Percentiles rank a stretch among this genome's conserved stretches.
Evolutionary conservation across 192 early-diverging fungal species (phyloP).

Genomic region (Borealophlyctis nickersoniae): DNA sequence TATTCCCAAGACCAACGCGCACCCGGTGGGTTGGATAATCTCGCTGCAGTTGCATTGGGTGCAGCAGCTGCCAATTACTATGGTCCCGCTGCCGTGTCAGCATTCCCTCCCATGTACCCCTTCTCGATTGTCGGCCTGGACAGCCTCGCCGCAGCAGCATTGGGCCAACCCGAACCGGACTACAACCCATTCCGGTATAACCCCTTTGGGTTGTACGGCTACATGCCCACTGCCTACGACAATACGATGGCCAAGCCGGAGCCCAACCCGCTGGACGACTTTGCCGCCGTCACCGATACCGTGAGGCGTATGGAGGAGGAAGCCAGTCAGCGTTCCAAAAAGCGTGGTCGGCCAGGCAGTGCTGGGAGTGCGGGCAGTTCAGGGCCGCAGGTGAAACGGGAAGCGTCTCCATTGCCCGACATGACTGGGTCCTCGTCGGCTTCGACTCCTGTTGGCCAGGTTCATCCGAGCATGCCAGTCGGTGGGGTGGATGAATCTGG

Average conservation of each 20-base stretch:
- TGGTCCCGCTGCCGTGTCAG: not conserved
- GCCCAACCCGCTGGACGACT: constrained; percentile 31
- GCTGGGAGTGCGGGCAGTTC: too few species aligned
- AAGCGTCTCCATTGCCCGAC: too few species aligned
- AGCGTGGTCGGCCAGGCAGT: too few species aligned
- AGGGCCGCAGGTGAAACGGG: too few species aligned
- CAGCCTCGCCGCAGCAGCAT: not conserved
- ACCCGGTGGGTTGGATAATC: not conserved
- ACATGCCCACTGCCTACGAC: not conserved
- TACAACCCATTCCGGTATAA: not conserved
- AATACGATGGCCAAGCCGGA: constrained; percentile 1
- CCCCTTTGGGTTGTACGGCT: not conserved
- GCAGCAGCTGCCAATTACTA: not conserved
- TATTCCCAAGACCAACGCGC: not conserved
- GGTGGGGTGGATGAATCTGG: too few species aligned
- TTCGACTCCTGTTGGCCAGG: too few species aligned
- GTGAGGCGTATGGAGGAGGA: constrained; percentile 30
- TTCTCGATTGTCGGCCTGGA: not conserved
- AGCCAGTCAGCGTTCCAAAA: constrained; percentile 14
- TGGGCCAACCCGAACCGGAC: not conserved
- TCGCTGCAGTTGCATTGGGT: not conserved
- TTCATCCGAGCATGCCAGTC: too few species aligned
- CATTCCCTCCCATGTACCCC: not conserved
- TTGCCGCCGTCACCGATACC: constrained; percentile 29
- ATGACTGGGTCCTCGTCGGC: too few species aligned